phyloP scores from a whole-genome alignment of 371 early-diverging fungal genomes.

The Conidiobolus incongruus region DNA sequence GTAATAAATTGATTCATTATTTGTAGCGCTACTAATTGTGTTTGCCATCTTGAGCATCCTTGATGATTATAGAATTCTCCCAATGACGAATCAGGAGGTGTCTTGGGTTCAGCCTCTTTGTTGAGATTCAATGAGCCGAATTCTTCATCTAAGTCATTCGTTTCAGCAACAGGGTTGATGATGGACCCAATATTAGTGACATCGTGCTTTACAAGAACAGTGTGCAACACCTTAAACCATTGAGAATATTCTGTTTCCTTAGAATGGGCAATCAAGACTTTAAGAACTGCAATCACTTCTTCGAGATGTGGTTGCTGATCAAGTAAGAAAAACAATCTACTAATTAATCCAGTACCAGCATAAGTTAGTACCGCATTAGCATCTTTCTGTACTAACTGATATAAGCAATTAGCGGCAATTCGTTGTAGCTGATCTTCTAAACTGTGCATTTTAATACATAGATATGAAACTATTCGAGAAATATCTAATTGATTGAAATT shows the following conservation, averaged over 20 bases:
- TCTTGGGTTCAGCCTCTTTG: slow-evolving; percentile 5
- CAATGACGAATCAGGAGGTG: slow-evolving; percentile 10
- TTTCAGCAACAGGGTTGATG: background rate
- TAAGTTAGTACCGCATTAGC: slow-evolving; percentile 44
- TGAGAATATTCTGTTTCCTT: slow-evolving; percentile 46
- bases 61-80: slow-evolving; percentile 8
- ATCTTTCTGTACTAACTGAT: slow-evolving; percentile 62
- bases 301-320: slow-evolving; percentile 50
- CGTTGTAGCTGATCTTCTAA: slow-evolving; percentile 43
- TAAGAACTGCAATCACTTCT: slow-evolving; percentile 67
- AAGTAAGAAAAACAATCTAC: slow-evolving; percentile 57
- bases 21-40: slow-evolving; percentile 58
- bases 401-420: slow-evolving; percentile 64
- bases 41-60: slow-evolving; percentile 64
- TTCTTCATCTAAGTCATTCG: slow-evolving; percentile 4
- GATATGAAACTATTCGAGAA: slow-evolving; percentile 40
- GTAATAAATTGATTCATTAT: slow-evolving; percentile 45
- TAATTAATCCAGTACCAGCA: slow-evolving; percentile 44
- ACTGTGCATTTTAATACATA: slow-evolving; percentile 28
- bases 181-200: slow-evolving; percentile 7
- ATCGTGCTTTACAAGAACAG: slow-evolving; percentile 27
- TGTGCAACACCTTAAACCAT: slow-evolving; percentile 68
- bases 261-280: slow-evolving; percentile 41
- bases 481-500: slow-evolving; percentile 51
- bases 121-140: slow-evolving; percentile 7